A percentile compares a stretch with the other conserved stretches of the same genome.
Conservation (phyloP, 306 rosid genomes). For the Canavalia ensiformis region DNA sequence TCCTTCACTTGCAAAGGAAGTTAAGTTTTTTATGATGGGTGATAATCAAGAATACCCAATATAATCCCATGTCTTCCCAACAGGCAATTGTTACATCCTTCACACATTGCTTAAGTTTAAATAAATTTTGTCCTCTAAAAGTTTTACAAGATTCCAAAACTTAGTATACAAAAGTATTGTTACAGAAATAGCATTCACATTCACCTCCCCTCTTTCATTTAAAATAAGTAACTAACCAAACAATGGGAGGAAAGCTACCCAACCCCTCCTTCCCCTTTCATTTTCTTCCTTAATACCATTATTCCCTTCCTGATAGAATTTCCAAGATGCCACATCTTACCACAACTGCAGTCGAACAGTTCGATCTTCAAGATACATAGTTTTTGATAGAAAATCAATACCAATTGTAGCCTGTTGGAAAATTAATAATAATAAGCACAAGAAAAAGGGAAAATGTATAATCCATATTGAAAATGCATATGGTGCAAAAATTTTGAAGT, state of each 20-base stretch:
- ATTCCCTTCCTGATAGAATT: constrained; percentile 23
- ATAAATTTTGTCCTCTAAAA: constrained; percentile 7
- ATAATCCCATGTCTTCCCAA: neutral
- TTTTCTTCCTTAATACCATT: constrained; percentile 3
- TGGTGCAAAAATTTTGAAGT: constrained; percentile 13
- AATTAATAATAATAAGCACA: neutral
- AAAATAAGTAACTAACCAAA: constrained; percentile 9
- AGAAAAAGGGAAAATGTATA: constrained; percentile 7
- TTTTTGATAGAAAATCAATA: constrained; percentile 61
- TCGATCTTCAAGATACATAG: constrained; percentile 65
- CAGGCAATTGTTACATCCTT: constrained; percentile 2
- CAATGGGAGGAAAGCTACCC: constrained; percentile 16
- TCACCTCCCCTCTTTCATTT: constrained; percentile 15
- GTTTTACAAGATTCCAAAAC: neutral
- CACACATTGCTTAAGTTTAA: neutral
- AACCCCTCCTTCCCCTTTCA: neutral
- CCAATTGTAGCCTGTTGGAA: constrained; percentile 57
- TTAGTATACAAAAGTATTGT: neutral
- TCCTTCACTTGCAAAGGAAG: neutral
- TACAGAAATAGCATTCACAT: neutral
- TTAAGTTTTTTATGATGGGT: constrained; percentile 4
- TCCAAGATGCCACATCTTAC: constrained; percentile 47
- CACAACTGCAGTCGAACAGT: constrained; percentile 61
- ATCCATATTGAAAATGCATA: neutral
- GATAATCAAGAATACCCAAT: constrained; percentile 3